Evolutionary conservation across 352 stramenopile species (phyloP).

Genomic region (Pythium dissotocum): DNA sequence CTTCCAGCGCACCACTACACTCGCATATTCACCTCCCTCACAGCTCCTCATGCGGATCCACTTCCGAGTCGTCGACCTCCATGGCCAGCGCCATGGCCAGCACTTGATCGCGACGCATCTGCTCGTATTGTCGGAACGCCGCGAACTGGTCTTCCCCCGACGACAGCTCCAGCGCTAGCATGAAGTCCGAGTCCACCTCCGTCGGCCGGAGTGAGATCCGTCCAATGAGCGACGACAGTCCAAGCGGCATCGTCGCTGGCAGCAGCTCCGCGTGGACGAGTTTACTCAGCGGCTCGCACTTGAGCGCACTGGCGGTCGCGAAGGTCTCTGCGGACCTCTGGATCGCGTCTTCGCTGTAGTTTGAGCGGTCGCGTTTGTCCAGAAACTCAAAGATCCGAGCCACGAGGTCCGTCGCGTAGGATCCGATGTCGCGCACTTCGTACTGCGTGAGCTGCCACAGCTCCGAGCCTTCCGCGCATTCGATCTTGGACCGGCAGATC

Average conservation of each 20-base stretch:
- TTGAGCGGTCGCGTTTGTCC: slow-evolving; percentile 60
- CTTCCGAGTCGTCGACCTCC: slow-evolving; percentile 45
- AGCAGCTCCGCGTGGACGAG: slow-evolving; percentile 57
- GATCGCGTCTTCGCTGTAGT: slow-evolving; percentile 43
- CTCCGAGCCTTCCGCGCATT: slow-evolving; percentile 77
- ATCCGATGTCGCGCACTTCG: slow-evolving; percentile 67
- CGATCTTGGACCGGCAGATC: slow-evolving; percentile 70
- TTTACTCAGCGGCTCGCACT: slow-evolving; percentile 51
- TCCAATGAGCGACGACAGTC: slow-evolving; percentile 43
- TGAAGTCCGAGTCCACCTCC: slow-evolving; percentile 58
- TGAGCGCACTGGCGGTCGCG: slow-evolving; percentile 41
- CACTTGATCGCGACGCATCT: slow-evolving; percentile 52
- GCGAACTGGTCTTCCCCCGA: slow-evolving; percentile 67
- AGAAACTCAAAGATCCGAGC: slow-evolving; percentile 80
- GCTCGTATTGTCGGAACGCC: slow-evolving; percentile 62
- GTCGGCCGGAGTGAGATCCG: slow-evolving; percentile 37
- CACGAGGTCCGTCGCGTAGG: slow-evolving; percentile 77
- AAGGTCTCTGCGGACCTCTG: slow-evolving; percentile 52
- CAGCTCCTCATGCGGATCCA: slow-evolving; percentile 48
- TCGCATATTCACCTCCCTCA: slow-evolving; percentile 20
- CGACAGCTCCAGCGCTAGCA: slow-evolving; percentile 63
- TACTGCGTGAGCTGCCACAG: slow-evolving; percentile 73
- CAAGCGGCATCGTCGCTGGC: slow-evolving; percentile 48
- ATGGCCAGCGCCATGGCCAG: slow-evolving; percentile 55
- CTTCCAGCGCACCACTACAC: too few relatives aligned